Percentiles rank a stretch among this genome's conserved stretches.
Conservation (phyloP, 2,329 filamentous ascomycete genomes). For the Ustulina deusta region DNA sequence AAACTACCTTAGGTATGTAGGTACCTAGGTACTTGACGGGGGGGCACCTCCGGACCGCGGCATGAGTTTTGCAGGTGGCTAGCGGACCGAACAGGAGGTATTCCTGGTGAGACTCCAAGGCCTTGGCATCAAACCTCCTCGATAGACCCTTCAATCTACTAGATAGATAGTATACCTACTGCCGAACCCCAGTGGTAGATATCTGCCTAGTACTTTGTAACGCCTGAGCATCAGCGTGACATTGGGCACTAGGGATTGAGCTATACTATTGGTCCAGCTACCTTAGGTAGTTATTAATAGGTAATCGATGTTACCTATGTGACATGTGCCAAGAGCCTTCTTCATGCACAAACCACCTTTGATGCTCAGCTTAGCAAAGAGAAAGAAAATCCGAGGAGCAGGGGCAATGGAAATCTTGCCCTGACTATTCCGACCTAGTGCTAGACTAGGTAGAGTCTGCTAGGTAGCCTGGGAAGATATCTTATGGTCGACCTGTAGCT, state of each 20-base stretch:
- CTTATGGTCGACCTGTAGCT: constrained; percentile 9
- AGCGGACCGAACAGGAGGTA: background rate
- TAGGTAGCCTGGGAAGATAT: background rate
- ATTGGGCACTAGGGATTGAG: background rate
- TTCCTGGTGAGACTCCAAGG: background rate
- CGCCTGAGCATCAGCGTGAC: background rate
- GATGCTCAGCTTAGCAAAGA: constrained; percentile 9
- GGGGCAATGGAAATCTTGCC: constrained; percentile 18
- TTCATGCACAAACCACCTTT: constrained; percentile 28
- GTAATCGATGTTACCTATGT: constrained; percentile 15
- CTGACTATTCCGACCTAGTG: constrained; percentile 28
- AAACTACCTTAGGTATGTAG: background rate
- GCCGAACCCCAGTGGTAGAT: too few species aligned
- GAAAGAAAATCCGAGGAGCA: constrained; percentile 13
- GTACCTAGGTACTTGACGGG: too few species aligned
- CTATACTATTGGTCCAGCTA: background rate
- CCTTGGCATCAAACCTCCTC: background rate
- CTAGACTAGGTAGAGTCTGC: background rate
- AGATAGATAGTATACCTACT: background rate
- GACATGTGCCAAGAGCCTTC: background rate
- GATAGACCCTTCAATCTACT: too few species aligned
- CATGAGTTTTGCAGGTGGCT: background rate
- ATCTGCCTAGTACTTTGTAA: constrained; percentile 1
- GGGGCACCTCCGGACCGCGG: too few species aligned
- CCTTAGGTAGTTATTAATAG: too few species aligned